phyloP scores from a whole-genome alignment of 2,329 filamentous ascomycete genomes.

The Aspergillus quadrilineatus region DNA sequence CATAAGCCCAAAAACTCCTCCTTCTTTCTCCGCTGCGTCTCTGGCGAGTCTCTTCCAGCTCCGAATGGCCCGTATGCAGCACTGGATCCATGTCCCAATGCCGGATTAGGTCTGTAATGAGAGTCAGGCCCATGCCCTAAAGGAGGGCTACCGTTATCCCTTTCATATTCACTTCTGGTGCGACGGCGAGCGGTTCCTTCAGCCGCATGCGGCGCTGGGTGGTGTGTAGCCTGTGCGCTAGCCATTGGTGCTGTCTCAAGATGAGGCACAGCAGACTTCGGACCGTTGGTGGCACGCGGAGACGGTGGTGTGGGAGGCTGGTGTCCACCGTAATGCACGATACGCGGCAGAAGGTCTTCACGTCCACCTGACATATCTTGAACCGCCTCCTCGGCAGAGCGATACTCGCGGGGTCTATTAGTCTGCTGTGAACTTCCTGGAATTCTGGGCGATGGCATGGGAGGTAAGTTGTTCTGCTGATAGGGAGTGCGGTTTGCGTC shows the following conservation, averaged over 20 bases:
- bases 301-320: constrained; percentile 91
- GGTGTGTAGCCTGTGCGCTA: constrained; percentile 61
- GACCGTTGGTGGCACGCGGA: constrained; percentile 45
- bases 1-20: constrained; percentile 88
- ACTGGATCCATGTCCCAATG: constrained; percentile 26
- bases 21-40: constrained; percentile 80
- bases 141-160: constrained; percentile 80
- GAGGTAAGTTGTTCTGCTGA: constrained; percentile 64
- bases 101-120: constrained; percentile 39
- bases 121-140: constrained; percentile 69
- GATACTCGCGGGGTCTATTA: constrained; percentile 75
- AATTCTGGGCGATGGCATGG: constrained; percentile 75
- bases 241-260: constrained; percentile 58
- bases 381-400: constrained; percentile 93
- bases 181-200: constrained; percentile 61
- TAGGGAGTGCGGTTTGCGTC: constrained; percentile 35
- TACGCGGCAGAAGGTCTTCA: constrained; percentile 84
- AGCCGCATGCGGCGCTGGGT: constrained; percentile 35
- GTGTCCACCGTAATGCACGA: constrained; percentile 92
- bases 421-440: constrained; percentile 57
- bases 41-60: constrained; percentile 77
- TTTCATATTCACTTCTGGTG: constrained; percentile 84
- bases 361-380: constrained; percentile 87
- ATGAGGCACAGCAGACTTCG: constrained; percentile 28
- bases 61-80: constrained; percentile 69